Conservation (phyloP, 2,329 filamentous ascomycete genomes). For the Sarocladium kiliense region DNA sequence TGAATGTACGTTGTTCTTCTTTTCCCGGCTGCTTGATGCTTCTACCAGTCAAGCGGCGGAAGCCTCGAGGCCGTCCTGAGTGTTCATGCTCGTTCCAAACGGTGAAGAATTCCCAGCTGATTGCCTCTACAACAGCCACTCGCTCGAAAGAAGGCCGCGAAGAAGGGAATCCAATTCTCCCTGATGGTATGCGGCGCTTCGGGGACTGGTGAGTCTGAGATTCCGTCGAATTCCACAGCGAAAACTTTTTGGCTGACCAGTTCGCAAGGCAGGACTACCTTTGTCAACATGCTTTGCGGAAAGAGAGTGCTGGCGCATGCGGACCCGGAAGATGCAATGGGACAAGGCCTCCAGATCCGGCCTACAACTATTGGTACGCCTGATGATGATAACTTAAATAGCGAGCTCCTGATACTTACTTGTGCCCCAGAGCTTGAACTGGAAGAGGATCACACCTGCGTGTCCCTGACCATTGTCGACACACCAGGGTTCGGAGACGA, state of each 20-base stretch:
- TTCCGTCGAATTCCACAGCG: background rate
- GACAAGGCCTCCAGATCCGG: constrained; percentile 98
- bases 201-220: constrained; percentile 74
- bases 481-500: constrained; percentile 98
- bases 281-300: constrained; percentile 98
- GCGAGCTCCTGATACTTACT: too few species aligned
- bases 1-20: too few species aligned
- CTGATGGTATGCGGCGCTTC: constrained; percentile 99
- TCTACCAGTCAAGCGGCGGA: too few species aligned
- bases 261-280: constrained; percentile 83
- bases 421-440: constrained; percentile 84
- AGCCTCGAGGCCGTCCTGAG: too few species aligned
- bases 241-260: background rate
- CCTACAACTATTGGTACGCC: constrained; percentile 85
- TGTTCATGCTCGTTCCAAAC: too few species aligned
- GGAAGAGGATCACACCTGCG: constrained; percentile 96
- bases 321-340: constrained; percentile 88
- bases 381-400: constrained; percentile 6
- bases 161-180: constrained; percentile 99
- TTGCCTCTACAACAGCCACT: too few species aligned
- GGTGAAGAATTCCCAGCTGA: too few species aligned
- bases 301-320: constrained; percentile 87
- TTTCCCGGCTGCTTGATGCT: too few species aligned
- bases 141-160: constrained; percentile 99
- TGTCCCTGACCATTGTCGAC: constrained; percentile 97